Conservation (phyloP, 2,329 filamentous ascomycete species). For the Monascus ruber region DNA sequence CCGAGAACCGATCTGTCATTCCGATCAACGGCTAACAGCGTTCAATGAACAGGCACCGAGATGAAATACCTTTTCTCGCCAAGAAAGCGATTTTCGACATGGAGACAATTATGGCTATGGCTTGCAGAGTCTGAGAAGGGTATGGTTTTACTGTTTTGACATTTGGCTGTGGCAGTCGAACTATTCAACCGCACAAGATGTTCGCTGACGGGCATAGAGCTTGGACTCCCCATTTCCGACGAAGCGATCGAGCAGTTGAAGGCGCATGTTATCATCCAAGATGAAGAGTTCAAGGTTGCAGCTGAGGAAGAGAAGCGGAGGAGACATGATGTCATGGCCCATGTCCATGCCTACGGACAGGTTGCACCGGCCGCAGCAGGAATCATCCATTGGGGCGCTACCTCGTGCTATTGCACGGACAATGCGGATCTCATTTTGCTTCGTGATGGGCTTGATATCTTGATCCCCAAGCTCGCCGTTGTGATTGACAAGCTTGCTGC, state of each 20-base stretch:
- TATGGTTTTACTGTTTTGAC: constrained; percentile 8
- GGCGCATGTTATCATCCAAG: constrained; percentile 60
- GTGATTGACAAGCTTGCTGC: constrained; percentile 61
- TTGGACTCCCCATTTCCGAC: constrained; percentile 61
- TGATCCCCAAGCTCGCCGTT: constrained; percentile 66
- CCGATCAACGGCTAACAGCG: constrained; percentile 6
- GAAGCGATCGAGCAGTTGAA: constrained; percentile 69
- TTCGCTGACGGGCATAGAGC: constrained; percentile 37
- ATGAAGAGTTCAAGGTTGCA: constrained; percentile 65
- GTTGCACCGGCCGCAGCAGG: constrained; percentile 66
- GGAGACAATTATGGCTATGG: constrained; percentile 76
- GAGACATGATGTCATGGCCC: constrained; percentile 54
- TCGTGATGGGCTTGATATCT: constrained; percentile 60
- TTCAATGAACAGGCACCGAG: constrained; percentile 37
- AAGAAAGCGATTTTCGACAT: constrained; percentile 62
- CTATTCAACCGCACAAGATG: constrained; percentile 1
- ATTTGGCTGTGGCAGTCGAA: constrained; percentile 3
- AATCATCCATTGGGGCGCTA: constrained; percentile 69
- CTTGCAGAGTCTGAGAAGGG: constrained; percentile 68
- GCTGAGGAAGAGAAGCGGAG: constrained; percentile 64
- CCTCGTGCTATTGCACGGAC: constrained; percentile 50
- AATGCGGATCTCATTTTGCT: constrained; percentile 71
- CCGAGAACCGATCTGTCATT: constrained; percentile 1
- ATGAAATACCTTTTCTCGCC: constrained; percentile 74
- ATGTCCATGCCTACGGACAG: constrained; percentile 63